Evolutionary conservation across 1,284 basidiomycete genomes (phyloP).

Genomic region (Chondrostereum purpureum): DNA sequence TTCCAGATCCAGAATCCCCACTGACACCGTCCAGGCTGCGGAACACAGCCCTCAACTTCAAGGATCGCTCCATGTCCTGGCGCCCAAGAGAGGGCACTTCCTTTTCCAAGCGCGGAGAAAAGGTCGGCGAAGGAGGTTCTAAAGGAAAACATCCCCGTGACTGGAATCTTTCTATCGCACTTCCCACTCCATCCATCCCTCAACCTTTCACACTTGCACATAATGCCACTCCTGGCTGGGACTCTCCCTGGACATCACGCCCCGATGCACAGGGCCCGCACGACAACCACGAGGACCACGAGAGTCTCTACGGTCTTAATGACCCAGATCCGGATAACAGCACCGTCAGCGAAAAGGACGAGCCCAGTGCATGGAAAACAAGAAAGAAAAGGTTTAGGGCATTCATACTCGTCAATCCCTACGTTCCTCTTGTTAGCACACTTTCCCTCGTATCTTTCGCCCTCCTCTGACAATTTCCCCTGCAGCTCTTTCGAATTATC

Average conservation of each 20-base stretch:
- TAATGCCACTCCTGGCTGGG: constrained; percentile 56
- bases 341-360: not conserved
- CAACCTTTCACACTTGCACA: constrained; percentile 43
- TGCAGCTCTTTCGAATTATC: constrained; percentile 75
- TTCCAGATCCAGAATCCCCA: constrained; percentile 15
- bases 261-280: constrained; percentile 30
- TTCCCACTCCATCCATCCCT: constrained; percentile 32
- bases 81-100: constrained; percentile 27
- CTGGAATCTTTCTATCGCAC: constrained; percentile 29
- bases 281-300: constrained; percentile 19
- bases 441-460: constrained; percentile 11
- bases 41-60: constrained; percentile 26
- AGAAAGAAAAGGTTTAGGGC: constrained; percentile 49
- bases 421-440: constrained; percentile 64
- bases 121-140: constrained; percentile 7
- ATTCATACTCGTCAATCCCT: constrained; percentile 66
- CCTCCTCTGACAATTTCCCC: constrained; percentile 24
- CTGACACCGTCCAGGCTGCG: constrained; percentile 17
- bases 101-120: constrained; percentile 17
- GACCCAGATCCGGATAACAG: constrained; percentile 18
- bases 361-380: constrained; percentile 34
- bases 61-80: constrained; percentile 38
- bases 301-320: constrained; percentile 26
- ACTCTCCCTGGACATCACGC: constrained; percentile 58
- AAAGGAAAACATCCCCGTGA: constrained; percentile 16